Evolutionary conservation across 2,329 filamentous ascomycete species (phyloP), one percentile per base, ranked within the genome.

Genomic region (Arachnopeziza araneosa): DNA sequence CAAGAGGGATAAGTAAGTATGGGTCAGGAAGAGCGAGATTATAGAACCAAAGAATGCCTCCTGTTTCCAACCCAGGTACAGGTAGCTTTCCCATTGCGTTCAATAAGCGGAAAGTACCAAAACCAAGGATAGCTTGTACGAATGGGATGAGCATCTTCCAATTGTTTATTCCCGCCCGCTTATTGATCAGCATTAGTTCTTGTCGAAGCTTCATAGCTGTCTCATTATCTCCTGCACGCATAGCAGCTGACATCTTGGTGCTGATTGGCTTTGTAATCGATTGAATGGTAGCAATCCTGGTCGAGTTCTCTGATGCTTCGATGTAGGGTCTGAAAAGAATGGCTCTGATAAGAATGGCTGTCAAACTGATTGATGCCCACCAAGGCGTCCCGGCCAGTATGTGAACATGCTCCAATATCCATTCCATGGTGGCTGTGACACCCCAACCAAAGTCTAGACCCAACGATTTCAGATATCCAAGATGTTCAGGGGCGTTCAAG

Each of bases 391-490:
- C 91, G 1, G 74, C 60, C 67, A 82, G 87, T 63, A 97, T 79
- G 75, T 99, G 91, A 50, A 96, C 72, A 71, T 93, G 86, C 78
- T 99, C 95, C 12, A 98, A 76, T 2, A 84, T 23, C 80, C 82
- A 93, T 76, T 97, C 82, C 74, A 95, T 85, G 19, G 84, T 66
- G 3, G 86, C 77, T 0, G 92, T 90, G 5, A 90, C 84, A 19
- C 93, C 93, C 78, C 79, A 93, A 71, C 93, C 92, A 70, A 88
- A 98, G 69, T 98, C 90, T 23, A 99, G 78, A 2, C 95, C 95
- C 12, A 98, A 79, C 7, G 85, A 81, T 67, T 90, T 84, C 60
- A 99, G 79, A 70, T 93, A 97, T 63, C 95, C 95, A 60, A 96
- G 83, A 55, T 85, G 80, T 70, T 93, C 89, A 10, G 70, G 69